Percentiles rank a stretch among this genome's conserved stretches.
Evolutionary conservation across 768 basidiomycete genomes (phyloP).

Genomic region (Suillus fuscotomentosus): DNA sequence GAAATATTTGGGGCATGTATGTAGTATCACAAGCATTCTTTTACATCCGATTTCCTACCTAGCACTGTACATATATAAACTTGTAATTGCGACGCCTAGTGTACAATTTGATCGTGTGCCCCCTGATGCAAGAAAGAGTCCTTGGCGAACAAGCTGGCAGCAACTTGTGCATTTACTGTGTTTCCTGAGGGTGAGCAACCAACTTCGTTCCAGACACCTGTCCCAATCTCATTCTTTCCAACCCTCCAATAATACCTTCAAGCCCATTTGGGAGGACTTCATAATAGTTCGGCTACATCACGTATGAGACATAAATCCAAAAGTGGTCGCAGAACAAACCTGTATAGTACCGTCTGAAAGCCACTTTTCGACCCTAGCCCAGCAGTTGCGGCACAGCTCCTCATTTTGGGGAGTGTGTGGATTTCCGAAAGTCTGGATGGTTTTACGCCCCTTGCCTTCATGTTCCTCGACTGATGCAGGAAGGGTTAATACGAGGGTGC

Average conservation of each 20-base stretch:
- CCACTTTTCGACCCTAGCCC: constrained; percentile 23
- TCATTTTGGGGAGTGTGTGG: constrained; percentile 22
- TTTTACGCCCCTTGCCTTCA: constrained; percentile 18
- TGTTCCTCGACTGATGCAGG: constrained; percentile 21
- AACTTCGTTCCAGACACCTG: constrained; percentile 46
- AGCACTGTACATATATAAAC: not conserved
- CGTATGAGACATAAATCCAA: constrained; percentile 4
- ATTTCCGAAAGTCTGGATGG: constrained; percentile 20
- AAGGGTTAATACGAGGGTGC: constrained; percentile 31
- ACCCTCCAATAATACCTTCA: constrained; percentile 33
- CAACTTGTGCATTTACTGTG: constrained; percentile 10
- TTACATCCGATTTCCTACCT: not conserved
- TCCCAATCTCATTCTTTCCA: constrained; percentile 34
- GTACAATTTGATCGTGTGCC: not conserved
- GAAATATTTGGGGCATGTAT: too few relatives aligned
- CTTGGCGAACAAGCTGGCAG: not conserved
- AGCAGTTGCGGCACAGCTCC: constrained; percentile 13
- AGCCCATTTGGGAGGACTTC: constrained; percentile 44
- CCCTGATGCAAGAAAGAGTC: not conserved
- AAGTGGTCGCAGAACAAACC: constrained; percentile 8
- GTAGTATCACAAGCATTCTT: not conserved
- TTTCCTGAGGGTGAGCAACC: constrained; percentile 41
- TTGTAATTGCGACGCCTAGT: not conserved
- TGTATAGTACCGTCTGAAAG: constrained; percentile 27
- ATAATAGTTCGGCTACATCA: constrained; percentile 36